A percentile compares a stretch with the other conserved stretches of the same genome.
Evolutionary conservation across 306 rosid genomes (phyloP).

Genomic region (Malus orientalis): DNA sequence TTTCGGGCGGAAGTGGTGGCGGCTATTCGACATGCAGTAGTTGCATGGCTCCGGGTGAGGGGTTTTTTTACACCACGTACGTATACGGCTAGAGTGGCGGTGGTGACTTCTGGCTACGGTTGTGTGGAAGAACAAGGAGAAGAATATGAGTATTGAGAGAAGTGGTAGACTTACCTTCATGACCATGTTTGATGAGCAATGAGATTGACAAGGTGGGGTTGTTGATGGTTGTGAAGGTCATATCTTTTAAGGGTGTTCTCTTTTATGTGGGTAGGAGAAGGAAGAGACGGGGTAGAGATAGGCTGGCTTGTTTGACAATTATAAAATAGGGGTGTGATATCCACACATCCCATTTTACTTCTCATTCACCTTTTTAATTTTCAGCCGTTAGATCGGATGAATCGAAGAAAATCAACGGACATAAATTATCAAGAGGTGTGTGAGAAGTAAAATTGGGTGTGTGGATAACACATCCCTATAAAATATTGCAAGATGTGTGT

Average conservation of each 20-base stretch:
- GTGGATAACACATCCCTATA: not conserved
- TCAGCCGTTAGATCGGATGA: no score
- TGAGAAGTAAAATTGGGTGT: no score
- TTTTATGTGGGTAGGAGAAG: constrained; percentile 4
- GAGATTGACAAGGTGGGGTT: not conserved
- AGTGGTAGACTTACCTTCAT: not conserved
- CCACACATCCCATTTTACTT: no score
- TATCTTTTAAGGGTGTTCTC: constrained; percentile 4
- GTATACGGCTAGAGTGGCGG: constrained; percentile 16
- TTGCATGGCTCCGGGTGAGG: constrained; percentile 72
- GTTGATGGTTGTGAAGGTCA: constrained; percentile 12
- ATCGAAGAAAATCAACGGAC: no score
- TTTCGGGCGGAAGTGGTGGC: constrained; percentile 16
- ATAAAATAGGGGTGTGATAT: not conserved
- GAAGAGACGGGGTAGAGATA: not conserved
- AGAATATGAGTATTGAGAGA: constrained; percentile 12
- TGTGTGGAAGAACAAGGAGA: constrained; percentile 23
- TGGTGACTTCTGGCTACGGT: constrained; percentile 28
- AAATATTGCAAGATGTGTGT: constrained; percentile 21
- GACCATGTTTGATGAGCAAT: constrained; percentile 10
- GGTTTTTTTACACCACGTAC: constrained; percentile 71
- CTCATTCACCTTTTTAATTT: no score
- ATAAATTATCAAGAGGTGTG: no score
- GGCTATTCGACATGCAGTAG: constrained; percentile 34
- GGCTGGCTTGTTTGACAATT: constrained; percentile 20